Percentiles rank a stretch among this genome's conserved stretches.
phyloP scores from a whole-genome alignment of 179 eudicot species.

The Nepenthes alata region DNA sequence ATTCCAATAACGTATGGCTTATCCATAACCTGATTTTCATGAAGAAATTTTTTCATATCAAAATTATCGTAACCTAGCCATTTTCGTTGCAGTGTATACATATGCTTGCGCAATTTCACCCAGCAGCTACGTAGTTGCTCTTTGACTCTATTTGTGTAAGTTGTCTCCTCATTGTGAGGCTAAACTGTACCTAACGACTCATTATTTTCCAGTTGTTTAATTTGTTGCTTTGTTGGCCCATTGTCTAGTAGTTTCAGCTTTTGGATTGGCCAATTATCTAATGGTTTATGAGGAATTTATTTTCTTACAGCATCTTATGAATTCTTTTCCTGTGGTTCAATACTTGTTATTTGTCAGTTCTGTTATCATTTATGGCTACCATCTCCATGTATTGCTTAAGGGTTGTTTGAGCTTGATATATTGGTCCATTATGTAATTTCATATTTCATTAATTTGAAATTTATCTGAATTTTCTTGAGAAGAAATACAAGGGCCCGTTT shows the following conservation, averaged over 20 bases:
- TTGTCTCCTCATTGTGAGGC: neutral
- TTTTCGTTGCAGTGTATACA: slow-evolving; percentile 65
- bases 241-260: too few relatives aligned
- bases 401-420: too few relatives aligned
- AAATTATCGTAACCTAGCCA: neutral
- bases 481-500: neutral
- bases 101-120: slow-evolving; percentile 86
- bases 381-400: too few relatives aligned
- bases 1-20: slow-evolving; percentile 79
- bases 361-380: too few relatives aligned
- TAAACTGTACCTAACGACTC: neutral
- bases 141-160: slow-evolving; percentile 82
- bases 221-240: neutral
- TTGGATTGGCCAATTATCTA: too few relatives aligned
- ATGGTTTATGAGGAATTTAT: too few relatives aligned
- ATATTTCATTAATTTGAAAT: neutral
- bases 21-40: neutral
- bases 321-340: too few relatives aligned
- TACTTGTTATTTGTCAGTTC: too few relatives aligned
- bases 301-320: too few relatives aligned
- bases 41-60: too few relatives aligned
- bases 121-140: slow-evolving; percentile 82
- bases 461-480: neutral
- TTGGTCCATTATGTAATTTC: too few relatives aligned
- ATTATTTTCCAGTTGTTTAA: neutral